Evolutionary conservation across 2,329 filamentous ascomycete genomes (phyloP).

Genomic region (Magnaporthiopsis rhizophila): DNA sequence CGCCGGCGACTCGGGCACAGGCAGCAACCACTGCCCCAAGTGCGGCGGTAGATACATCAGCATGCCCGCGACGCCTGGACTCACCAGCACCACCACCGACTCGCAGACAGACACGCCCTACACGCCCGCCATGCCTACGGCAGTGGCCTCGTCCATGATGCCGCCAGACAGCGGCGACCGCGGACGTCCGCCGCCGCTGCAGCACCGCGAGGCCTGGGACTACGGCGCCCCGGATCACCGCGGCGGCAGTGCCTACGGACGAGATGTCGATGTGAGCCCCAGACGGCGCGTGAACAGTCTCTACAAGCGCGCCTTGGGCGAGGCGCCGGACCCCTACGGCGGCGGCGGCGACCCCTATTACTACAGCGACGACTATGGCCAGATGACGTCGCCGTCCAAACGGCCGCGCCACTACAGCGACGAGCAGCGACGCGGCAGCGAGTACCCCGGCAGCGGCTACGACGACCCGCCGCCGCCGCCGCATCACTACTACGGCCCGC

Average conservation of each 20-base stretch:
- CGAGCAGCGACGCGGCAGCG: slow-evolving; percentile 8
- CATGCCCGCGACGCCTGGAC: slow-evolving; percentile 46
- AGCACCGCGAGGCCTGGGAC: background rate
- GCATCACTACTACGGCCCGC: background rate
- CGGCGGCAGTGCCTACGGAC: background rate
- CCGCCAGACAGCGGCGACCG: background rate
- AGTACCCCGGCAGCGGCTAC: slow-evolving; percentile 6
- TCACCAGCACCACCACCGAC: background rate
- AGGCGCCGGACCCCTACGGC: background rate
- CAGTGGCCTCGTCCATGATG: background rate
- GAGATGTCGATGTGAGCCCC: background rate
- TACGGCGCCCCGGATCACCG: background rate
- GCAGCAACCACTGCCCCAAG: slow-evolving; percentile 56
- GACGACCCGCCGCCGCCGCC: no score
- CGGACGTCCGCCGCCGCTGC: background rate
- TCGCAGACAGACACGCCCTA: background rate
- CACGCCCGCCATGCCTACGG: slow-evolving; percentile 1
- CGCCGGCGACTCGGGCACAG: slow-evolving; percentile 13
- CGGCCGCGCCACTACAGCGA: slow-evolving; percentile 25
- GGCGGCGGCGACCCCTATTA: slow-evolving; percentile 17
- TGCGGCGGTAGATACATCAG: slow-evolving; percentile 63
- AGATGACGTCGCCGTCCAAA: slow-evolving; percentile 26
- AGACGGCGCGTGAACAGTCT: no score
- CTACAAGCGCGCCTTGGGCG: background rate
- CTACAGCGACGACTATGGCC: slow-evolving; percentile 30